Conservation (phyloP, 306 rosid species). For the Nissolia schottii region DNA sequence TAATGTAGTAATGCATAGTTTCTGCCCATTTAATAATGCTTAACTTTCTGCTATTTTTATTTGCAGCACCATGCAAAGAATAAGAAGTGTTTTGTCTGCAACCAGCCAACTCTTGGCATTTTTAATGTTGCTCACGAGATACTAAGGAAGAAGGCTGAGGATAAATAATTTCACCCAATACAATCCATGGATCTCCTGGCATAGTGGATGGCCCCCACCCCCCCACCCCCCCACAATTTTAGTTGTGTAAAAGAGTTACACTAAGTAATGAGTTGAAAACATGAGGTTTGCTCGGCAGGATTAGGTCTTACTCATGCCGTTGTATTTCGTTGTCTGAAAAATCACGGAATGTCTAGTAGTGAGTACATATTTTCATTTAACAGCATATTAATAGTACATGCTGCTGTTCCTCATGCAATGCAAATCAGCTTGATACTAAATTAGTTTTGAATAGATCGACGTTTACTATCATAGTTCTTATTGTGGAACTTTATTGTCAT, state of each 20-base stretch:
- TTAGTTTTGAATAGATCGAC: neutral
- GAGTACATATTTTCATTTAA: neutral
- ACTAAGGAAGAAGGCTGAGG: slow-evolving; percentile 50
- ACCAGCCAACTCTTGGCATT: slow-evolving; percentile 67
- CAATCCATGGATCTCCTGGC: neutral
- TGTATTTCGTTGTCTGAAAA: neutral
- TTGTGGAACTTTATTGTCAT: neutral
- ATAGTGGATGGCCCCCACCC: neutral
- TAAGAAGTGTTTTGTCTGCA: slow-evolving; percentile 83
- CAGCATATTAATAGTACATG: neutral
- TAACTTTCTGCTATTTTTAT: neutral
- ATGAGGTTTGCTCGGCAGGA: neutral
- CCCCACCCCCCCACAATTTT: neutral
- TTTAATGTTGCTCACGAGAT: slow-evolving; percentile 61
- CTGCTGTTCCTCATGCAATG: neutral
- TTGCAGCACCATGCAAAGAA: slow-evolving; percentile 69
- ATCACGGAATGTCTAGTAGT: neutral
- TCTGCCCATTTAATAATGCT: neutral
- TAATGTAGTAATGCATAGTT: neutral
- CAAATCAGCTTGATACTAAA: neutral
- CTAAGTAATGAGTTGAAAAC: neutral
- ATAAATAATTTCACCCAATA: slow-evolving; percentile 26
- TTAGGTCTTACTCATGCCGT: neutral
- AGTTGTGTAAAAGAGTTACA: neutral
- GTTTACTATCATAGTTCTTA: neutral